Base-by-base conservation (phyloP, 495 filamentous ascomycete genomes). In the Hypoxylon crocopeplum region DNA sequence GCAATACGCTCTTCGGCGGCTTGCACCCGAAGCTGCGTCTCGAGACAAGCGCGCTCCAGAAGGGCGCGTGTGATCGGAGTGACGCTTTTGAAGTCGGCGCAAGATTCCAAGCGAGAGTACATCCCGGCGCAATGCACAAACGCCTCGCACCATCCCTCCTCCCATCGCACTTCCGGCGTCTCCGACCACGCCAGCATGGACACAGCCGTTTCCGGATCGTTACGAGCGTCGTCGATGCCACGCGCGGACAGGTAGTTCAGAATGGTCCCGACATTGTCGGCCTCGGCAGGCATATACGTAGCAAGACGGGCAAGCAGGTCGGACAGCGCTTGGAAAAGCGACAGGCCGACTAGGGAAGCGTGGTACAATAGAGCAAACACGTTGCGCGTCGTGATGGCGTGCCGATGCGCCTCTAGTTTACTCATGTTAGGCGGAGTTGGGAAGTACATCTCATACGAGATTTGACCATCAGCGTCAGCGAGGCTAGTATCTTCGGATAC, bases 41-140 rank as follows among this genome's bases (percentile, higher is more conserved):
- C 80, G 24, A 89, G 76, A 50, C 72, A 82, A 2, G 82, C 83
- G 13, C 84, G 77, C 32, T 87, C 83, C 0, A 90, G 76, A 13
- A 89, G 79, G 4, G 85, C 83, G 22, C 82, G 82, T 1, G 88
- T 88, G 41, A 87, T 82, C 1, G 80, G 79, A 1, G 84, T 84
- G 40, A 90, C 68, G 48, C 76, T 71, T 32, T 74, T 75, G 72
- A 81, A 89, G 60, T 89, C 86, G 2, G 76, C 74, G 29, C 77
- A 76, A 1, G 72, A 66, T 59, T 86, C 80, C 16, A 88, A 64
- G 4, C 75, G 77, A 19, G 79, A 72, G 53, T 83, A 79, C 85
- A 88, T 84, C 10, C 88, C 88, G 11, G 81, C 83, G 56, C 82
- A 84, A 52, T 91, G 88, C 8, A 84, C 76, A 64, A 87, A 91